phyloP scores from a whole-genome alignment of 1,284 basidiomycete species.

The Austroboletus rostrupii region DNA sequence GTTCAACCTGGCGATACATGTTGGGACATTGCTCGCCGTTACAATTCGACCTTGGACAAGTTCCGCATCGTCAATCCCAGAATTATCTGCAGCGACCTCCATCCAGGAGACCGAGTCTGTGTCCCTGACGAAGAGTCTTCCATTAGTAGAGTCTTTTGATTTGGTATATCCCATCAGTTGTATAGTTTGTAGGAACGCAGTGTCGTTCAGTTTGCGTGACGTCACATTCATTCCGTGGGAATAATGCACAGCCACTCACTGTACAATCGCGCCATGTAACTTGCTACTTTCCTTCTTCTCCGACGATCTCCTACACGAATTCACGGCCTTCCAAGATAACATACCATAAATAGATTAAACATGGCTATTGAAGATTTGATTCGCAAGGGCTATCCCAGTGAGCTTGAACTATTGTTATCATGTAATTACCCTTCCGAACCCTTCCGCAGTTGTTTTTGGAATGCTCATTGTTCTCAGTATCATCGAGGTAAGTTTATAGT shows the following conservation, averaged over 20 bases:
- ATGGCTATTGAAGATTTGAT: conserved; percentile 35
- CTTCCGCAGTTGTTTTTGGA: conserved; percentile 24
- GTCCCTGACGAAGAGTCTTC: conserved; percentile 42
- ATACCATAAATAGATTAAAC: conserved; percentile 12
- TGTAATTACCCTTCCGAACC: conserved; percentile 3
- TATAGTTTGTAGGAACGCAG: conserved; percentile 9
- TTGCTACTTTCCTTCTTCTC: background rate
- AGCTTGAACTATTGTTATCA: conserved; percentile 7
- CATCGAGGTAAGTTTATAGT: conserved; percentile 21
- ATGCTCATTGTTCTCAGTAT: conserved; percentile 27
- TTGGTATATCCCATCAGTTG: conserved; percentile 15
- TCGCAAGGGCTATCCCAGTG: conserved; percentile 38
- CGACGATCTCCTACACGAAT: conserved; percentile 28
- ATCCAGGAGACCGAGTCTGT: conserved; percentile 60
- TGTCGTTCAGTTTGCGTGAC: conserved; percentile 13
- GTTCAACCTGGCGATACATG: conserved; percentile 64
- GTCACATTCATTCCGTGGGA: conserved; percentile 19
- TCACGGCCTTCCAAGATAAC: conserved; percentile 24
- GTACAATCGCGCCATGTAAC: conserved; percentile 2
- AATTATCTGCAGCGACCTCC: conserved; percentile 53
- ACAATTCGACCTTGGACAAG: conserved; percentile 52
- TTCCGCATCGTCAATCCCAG: conserved; percentile 52
- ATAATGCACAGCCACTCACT: conserved; percentile 19
- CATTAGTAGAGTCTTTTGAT: conserved; percentile 30
- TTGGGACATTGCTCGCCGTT: conserved; percentile 57